A percentile compares a stretch with the other conserved stretches of the same genome.
Evolutionary conservation across 441 rosid species (phyloP).

Genomic region (Bocquillonia castaneifolia): DNA sequence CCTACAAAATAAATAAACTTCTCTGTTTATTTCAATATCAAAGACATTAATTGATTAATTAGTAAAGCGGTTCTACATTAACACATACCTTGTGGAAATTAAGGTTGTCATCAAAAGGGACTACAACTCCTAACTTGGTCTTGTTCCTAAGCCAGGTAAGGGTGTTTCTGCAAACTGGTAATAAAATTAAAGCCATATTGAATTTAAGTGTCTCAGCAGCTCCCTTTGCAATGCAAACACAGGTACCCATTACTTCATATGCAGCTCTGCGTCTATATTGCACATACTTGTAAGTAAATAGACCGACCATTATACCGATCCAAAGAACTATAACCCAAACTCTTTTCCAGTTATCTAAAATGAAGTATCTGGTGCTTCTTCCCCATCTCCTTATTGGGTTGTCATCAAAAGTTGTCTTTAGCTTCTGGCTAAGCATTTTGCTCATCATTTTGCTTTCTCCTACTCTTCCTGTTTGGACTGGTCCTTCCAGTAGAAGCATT

Average conservation of each 20-base stretch:
- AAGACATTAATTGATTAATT: background rate
- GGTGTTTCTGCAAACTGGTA: conserved; percentile 84
- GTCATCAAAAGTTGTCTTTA: conserved; percentile 53
- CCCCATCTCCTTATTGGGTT: conserved; percentile 51
- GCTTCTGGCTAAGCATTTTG: conserved; percentile 83
- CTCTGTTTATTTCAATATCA: background rate
- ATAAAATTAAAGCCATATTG: conserved; percentile 85
- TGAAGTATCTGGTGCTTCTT: conserved; percentile 48
- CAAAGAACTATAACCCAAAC: conserved; percentile 76
- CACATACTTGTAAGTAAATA: conserved; percentile 64
- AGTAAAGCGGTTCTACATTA: background rate
- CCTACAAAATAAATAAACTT: conserved; percentile 23
- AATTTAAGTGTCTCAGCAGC: conserved; percentile 83
- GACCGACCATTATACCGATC: conserved; percentile 53
- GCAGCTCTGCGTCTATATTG: conserved; percentile 56
- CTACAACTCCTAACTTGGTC: conserved; percentile 57
- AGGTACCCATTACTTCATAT: conserved; percentile 65
- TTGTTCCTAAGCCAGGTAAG: conserved; percentile 89
- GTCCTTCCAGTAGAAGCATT: conserved; percentile 70
- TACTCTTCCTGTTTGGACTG: conserved; percentile 53
- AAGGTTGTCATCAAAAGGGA: conserved; percentile 92
- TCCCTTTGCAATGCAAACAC: conserved; percentile 88
- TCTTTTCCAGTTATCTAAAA: conserved; percentile 85
- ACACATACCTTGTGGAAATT: conserved; percentile 79
- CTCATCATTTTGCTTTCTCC: conserved; percentile 76